phyloP scores from a whole-genome alignment of 1,284 basidiomycete genomes.

The Leucoagaricus sp. region DNA sequence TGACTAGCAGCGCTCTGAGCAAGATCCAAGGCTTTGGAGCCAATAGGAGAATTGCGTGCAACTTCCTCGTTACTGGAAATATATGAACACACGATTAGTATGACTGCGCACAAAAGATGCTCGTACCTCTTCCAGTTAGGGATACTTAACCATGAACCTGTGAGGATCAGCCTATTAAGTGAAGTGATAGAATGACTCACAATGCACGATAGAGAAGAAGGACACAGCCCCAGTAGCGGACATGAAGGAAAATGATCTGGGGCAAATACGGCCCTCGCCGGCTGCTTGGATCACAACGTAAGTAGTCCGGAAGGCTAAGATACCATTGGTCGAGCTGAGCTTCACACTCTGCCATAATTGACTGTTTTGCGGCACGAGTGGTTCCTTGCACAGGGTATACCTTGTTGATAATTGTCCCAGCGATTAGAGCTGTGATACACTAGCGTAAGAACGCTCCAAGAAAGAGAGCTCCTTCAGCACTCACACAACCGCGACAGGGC shows the following conservation, averaged over 20 bases:
- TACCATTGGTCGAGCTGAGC: conserved; percentile 77
- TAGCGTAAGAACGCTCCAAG: not conserved
- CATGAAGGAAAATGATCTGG: conserved; percentile 71
- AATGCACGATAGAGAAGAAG: conserved; percentile 81
- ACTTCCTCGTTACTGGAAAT: conserved; percentile 34
- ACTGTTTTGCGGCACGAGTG: conserved; percentile 45
- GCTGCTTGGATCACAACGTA: conserved; percentile 59
- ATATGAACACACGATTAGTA: conserved; percentile 14
- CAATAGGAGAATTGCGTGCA: conserved; percentile 42
- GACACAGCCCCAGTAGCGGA: conserved; percentile 79
- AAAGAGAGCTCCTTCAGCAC: conserved; percentile 21
- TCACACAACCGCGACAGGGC: conserved; percentile 62
- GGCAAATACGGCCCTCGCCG: conserved; percentile 57
- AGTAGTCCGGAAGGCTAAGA: conserved; percentile 64
- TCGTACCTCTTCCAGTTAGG: conserved; percentile 66
- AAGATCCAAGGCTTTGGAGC: conserved; percentile 71
- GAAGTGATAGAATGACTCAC: conserved; percentile 46
- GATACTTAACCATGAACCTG: conserved; percentile 43
- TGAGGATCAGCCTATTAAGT: conserved; percentile 7
- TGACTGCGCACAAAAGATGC: not conserved
- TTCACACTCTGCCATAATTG: conserved; percentile 59
- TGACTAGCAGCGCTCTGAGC: conserved; percentile 78
- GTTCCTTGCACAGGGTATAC: conserved; percentile 73
- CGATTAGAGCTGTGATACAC: conserved; percentile 49
- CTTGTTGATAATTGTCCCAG: conserved; percentile 66